Percentiles rank a stretch among this genome's conserved stretches.
Evolutionary conservation across 169 alveolate species (phyloP).

Genomic region (Ichthyophthirius multifiliis): DNA sequence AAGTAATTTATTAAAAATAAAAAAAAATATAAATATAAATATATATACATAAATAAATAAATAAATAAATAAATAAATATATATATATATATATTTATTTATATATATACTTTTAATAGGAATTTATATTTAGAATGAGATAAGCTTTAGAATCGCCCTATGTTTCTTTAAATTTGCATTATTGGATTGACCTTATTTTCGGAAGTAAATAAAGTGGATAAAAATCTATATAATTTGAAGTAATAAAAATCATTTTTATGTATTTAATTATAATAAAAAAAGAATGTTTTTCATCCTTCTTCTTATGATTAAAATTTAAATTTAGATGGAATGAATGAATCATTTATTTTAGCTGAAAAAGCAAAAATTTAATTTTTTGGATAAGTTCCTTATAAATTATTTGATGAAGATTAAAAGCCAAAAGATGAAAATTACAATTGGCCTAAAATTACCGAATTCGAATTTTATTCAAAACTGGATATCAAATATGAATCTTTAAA

Average conservation of each 20-base stretch:
- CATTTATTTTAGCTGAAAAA: background rate
- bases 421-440: background rate
- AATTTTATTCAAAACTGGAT: background rate
- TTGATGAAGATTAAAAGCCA: conserved; percentile 16
- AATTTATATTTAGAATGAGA: conserved; percentile 47
- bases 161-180: conserved; percentile 40
- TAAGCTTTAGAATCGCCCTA: conserved; percentile 54
- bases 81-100: background rate
- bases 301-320: conserved; percentile 21
- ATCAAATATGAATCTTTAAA: background rate
- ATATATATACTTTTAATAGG: no score
- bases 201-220: conserved; percentile 57
- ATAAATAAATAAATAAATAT: background rate
- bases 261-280: background rate
- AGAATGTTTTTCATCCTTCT: conserved; percentile 23
- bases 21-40: background rate
- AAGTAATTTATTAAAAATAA: background rate
- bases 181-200: conserved; percentile 69
- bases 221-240: conserved; percentile 10
- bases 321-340: background rate
- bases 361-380: conserved; percentile 38
- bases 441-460: background rate
- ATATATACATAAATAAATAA: background rate
- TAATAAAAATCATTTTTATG: background rate
- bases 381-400: conserved; percentile 27